A percentile compares a stretch with the other conserved stretches of the same genome.
phyloP scores from a whole-genome alignment of 257 asterid species.

The Osmanthus fragrans region DNA sequence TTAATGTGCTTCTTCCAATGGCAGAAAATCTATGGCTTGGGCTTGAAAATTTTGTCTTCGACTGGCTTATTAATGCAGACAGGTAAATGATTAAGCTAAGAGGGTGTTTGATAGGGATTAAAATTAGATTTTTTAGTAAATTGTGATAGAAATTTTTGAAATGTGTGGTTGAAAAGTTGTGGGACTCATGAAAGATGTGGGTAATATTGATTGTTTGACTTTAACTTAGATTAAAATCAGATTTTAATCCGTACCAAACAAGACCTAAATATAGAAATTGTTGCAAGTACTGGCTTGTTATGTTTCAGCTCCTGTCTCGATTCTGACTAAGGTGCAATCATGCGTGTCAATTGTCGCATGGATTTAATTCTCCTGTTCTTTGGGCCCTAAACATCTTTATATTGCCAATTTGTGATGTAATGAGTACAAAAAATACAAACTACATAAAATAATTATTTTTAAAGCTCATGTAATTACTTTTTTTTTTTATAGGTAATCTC shows the following conservation, averaged over 20 bases:
- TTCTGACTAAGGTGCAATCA: slow-evolving; percentile 23
- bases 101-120: too few relatives aligned
- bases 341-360: slow-evolving; percentile 10
- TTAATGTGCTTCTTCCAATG: slow-evolving; percentile 30
- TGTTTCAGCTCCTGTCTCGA: slow-evolving; percentile 14
- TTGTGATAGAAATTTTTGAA: too few relatives aligned
- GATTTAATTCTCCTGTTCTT: slow-evolving; percentile 1
- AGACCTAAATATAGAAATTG: slow-evolving; percentile 21
- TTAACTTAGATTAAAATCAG: too few relatives aligned
- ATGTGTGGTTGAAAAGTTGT: too few relatives aligned
- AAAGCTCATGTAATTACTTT: neutral
- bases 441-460: slow-evolving; percentile 9
- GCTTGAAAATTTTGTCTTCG: slow-evolving; percentile 95
- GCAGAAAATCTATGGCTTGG: slow-evolving; percentile 98
- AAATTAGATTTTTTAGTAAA: too few relatives aligned
- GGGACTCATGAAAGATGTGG: too few relatives aligned
- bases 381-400: neutral
- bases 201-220: too few relatives aligned
- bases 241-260: too few relatives aligned
- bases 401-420: neutral
- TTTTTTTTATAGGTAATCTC: too few relatives aligned
- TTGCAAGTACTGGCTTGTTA: slow-evolving; percentile 16
- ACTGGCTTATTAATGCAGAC: slow-evolving; percentile 98
- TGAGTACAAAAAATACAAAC: neutral
- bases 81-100: slow-evolving; percentile 57